Base-by-base conservation (phyloP, 75 land plant species). In the Picea glauca region DNA sequence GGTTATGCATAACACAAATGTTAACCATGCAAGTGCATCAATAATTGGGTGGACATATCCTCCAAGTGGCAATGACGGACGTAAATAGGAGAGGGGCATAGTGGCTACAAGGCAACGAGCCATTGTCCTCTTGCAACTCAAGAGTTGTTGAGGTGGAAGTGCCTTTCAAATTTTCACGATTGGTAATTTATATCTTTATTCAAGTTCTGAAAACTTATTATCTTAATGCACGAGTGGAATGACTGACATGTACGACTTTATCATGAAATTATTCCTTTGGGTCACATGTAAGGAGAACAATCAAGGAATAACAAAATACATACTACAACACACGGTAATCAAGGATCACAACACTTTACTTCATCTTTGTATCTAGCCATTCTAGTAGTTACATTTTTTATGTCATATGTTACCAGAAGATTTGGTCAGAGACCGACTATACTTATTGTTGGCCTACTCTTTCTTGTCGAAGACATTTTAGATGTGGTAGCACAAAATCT, bases 161-260 rank as follows among this genome's bases (percentile, higher is more conserved):
- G 26, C 26, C 26, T 26, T 26, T 26, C 26, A 26, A 26, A 26
- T 26, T 26, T 26, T 26, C 26, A 26, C 26, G 26, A 26, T 26
- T 26, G 26, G 26, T 26, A 26, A 26, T 26, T 26, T 26, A 26
- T 26, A 26, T 26, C 26, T 26, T 26, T 26, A 26, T 26, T 26
- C 26, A 26, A 26, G 26, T 26, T 26, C 26, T 26, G 26, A 26
- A 0, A 26, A 26, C 77, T 57, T 38, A 33, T 40, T 40, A 13
- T 57, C 20, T 57, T 38, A 26, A 26, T 26, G 26, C 26, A 26
- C 26, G 26, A 26, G 26, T 26, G 26, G 26, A 26, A 96, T 93
- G 73, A 92, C 94, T 11, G 91, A 93, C 65, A 93, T 93, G 98
- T 91, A 96, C 76, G 96, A 93, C 61, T 96, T 26, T 26, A 26